phyloP scores from a whole-genome alignment of 2,329 filamentous ascomycete genomes.

The Metarhizium humberi region DNA sequence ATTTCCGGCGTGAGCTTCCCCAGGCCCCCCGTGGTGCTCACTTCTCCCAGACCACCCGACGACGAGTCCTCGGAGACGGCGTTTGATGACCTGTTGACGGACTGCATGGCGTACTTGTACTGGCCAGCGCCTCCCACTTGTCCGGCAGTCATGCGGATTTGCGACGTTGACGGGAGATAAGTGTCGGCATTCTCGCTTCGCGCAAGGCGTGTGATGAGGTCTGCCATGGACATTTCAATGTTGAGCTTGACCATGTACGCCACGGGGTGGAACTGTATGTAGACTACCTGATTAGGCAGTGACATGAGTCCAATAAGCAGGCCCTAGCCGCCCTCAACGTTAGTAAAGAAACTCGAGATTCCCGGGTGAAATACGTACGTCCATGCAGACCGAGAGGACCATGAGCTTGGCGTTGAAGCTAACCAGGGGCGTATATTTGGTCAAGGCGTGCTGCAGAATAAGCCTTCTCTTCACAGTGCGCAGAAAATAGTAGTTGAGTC shows the following conservation, averaged over 20 bases:
- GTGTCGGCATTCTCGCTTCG: neutral
- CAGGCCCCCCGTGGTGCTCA: no score
- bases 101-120: no score
- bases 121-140: no score
- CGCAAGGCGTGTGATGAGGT: slow-evolving; percentile 35
- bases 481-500: slow-evolving; percentile 45
- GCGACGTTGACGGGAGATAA: no score
- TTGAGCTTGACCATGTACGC: slow-evolving; percentile 44
- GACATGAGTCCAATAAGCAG: slow-evolving; percentile 26
- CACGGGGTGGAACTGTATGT: slow-evolving; percentile 42
- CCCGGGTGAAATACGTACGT: slow-evolving; percentile 19
- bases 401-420: slow-evolving; percentile 41
- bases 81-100: no score
- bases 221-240: slow-evolving; percentile 45
- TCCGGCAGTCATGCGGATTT: no score
- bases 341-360: neutral
- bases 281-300: slow-evolving; percentile 22
- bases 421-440: slow-evolving; percentile 40
- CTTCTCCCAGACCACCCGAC: no score
- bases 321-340: slow-evolving; percentile 1
- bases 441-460: slow-evolving; percentile 32
- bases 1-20: no score
- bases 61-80: no score
- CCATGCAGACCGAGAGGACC: slow-evolving; percentile 38
- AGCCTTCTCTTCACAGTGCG: slow-evolving; percentile 34